Conservation (phyloP, 2,329 filamentous ascomycete species). For the Tolypocladium tundrense region DNA sequence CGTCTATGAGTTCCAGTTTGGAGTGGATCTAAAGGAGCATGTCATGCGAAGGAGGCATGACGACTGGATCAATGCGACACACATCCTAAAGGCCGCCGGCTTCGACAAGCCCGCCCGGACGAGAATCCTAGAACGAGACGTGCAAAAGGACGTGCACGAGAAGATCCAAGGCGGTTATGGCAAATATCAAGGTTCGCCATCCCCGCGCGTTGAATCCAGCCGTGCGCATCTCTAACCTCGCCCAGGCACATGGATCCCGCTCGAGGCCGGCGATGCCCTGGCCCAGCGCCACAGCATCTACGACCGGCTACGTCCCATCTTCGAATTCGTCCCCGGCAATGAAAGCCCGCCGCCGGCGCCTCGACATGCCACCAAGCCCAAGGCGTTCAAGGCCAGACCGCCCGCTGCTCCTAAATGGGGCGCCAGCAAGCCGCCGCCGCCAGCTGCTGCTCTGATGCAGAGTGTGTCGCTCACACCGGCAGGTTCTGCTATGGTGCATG, state of each 20-base stretch:
- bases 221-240: conserved; percentile 3
- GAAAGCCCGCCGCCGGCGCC: conserved; percentile 87
- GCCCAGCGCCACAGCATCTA: conserved; percentile 81
- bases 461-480: conserved; percentile 7
- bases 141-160: conserved; percentile 92
- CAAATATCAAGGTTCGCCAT: conserved; percentile 74
- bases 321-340: conserved; percentile 78
- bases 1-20: conserved; percentile 88
- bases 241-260: conserved; percentile 87
- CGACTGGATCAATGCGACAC: conserved; percentile 99
- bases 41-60: conserved; percentile 91
- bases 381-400: conserved; percentile 48
- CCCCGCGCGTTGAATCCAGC: background rate
- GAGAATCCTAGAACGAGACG: conserved; percentile 88
- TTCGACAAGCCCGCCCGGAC: conserved; percentile 96
- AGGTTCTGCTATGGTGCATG: conserved; percentile 22
- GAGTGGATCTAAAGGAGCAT: conserved; percentile 67
- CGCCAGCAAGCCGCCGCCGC: conserved; percentile 7
- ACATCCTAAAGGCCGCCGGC: conserved; percentile 92
- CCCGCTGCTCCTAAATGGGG: conserved; percentile 48
- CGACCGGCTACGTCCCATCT: conserved; percentile 74
- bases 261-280: conserved; percentile 68
- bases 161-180: conserved; percentile 98
- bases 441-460: background rate
- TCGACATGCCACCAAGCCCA: conserved; percentile 82